These are phyloP conservation scores for Colletotrichum abscissum DNA, from an alignment of 2,329 filamentous ascomycete genomes.

Conservation along the genomic window DNA sequence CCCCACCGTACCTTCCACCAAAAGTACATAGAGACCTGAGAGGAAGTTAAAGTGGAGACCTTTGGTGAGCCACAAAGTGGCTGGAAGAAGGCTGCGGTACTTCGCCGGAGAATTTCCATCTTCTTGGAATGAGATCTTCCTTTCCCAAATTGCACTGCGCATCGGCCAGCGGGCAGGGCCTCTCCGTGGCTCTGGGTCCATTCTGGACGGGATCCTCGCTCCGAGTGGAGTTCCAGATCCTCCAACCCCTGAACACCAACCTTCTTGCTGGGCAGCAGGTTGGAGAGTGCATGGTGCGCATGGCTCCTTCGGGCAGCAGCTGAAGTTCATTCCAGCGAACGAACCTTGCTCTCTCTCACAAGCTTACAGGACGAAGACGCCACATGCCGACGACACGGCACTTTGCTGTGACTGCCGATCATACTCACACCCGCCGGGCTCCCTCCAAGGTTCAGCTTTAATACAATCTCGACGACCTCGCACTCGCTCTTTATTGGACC, in stretches of 20 bases:
- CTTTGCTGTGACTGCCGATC: conserved; percentile 28
- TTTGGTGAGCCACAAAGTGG: conserved; percentile 7
- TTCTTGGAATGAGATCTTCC: not conserved
- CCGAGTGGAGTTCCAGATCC: conserved; percentile 12
- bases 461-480: not conserved
- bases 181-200: conserved; percentile 8
- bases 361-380: conserved; percentile 9
- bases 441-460: not conserved
- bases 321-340: not conserved
- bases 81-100: not conserved
- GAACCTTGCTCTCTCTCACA: not conserved
- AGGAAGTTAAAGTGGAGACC: no score
- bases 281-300: not conserved
- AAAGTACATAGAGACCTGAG: not conserved
- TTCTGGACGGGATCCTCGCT: not conserved
- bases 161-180: conserved; percentile 7
- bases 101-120: not conserved
- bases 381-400: conserved; percentile 14
- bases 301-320: not conserved
- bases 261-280: not conserved
- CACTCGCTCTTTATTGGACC: not conserved
- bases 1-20: conserved; percentile 1
- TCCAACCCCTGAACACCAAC: conserved; percentile 4
- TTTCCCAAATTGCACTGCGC: not conserved
- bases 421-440: conserved; percentile 1